Base-by-base conservation (phyloP, 2,329 filamentous ascomycete genomes). In the Waltergamsia citrina region DNA sequence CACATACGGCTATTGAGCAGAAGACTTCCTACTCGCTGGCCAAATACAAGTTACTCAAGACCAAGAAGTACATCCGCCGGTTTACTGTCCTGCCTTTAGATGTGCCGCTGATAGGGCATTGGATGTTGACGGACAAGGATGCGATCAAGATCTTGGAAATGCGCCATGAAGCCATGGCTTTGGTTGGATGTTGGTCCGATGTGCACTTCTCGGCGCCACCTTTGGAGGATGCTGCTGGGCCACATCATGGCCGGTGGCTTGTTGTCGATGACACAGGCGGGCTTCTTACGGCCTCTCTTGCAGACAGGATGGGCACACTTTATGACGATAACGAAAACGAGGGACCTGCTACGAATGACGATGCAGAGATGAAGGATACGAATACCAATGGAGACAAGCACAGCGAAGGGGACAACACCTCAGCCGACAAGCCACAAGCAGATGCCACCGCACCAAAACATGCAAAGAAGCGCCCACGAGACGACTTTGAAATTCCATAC, bases 11-110 rank as follows among this genome's bases (percentile, higher is more conserved):
- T 2, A 71, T 98, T 28, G 87, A 94, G 45, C 83, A 96, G 62
- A 98, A 98, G 68, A 96, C 92, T 0, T 71, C 78, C 1, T 98
- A 93, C 51, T 93, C 87, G 3, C 66, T 95, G 38, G 88, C 90
- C 28, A 98, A 98, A 57, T 98, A 98, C 60, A 94, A 92, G 50
- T 65, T 96, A 14, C 70, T 94, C 29, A 98, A 98, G 63, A 82
- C 85, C 43, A 88, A 81, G 53, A 98, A 98, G 59, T 96, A 94
- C 54, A 72, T 96, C 42, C 80, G 83, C 48, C 71, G 87, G 10
- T 96, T 98, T 50, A 85, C 83, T 0, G 75, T 92, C 2, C 57
- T 94, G 33, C 90, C 90, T 1, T 62, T 96, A 45, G 87, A 95
- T 50, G 77, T 93, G 11, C 70, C 78, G 1, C 70, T 77, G 42